A percentile compares a stretch with the other conserved stretches of the same genome.
Evolutionary conservation across 306 rosid genomes (phyloP).

Genomic region (Amphicarpaea edgeworthii): DNA sequence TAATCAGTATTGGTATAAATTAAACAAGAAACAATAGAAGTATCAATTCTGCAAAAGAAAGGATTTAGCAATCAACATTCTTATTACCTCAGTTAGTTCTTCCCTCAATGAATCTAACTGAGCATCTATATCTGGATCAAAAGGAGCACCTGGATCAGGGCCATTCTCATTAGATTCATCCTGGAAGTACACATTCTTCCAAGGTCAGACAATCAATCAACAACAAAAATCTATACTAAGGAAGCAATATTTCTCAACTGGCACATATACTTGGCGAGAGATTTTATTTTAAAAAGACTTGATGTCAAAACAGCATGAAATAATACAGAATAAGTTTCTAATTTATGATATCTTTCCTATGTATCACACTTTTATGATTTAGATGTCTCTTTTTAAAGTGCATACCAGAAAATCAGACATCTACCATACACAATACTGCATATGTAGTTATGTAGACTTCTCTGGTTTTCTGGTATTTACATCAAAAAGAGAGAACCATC

Average conservation of each 20-base stretch:
- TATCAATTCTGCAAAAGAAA: constrained; percentile 20
- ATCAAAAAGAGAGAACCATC: neutral
- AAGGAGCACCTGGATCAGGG: constrained; percentile 40
- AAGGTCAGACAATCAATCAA: constrained; percentile 3
- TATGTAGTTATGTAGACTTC: neutral
- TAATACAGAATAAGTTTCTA: neutral
- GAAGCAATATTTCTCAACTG: constrained; percentile 23
- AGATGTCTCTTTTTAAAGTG: no score
- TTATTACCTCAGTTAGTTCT: constrained; percentile 61
- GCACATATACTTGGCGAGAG: neutral
- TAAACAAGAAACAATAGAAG: neutral
- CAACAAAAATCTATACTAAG: neutral
- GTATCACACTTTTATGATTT: neutral
- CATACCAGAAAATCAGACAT: no score
- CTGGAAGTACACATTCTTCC: constrained; percentile 48
- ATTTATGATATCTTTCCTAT: neutral
- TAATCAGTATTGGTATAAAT: constrained; percentile 32
- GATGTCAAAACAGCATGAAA: neutral
- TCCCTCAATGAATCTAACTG: constrained; percentile 72
- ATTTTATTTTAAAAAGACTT: neutral
- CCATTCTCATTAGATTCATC: constrained; percentile 53
- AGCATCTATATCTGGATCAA: constrained; percentile 64
- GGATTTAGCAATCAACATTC: constrained; percentile 14
- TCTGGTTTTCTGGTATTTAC: no score
- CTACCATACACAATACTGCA: neutral